Conservation (phyloP, 768 basidiomycete species). For the Psilocybe sp. region DNA sequence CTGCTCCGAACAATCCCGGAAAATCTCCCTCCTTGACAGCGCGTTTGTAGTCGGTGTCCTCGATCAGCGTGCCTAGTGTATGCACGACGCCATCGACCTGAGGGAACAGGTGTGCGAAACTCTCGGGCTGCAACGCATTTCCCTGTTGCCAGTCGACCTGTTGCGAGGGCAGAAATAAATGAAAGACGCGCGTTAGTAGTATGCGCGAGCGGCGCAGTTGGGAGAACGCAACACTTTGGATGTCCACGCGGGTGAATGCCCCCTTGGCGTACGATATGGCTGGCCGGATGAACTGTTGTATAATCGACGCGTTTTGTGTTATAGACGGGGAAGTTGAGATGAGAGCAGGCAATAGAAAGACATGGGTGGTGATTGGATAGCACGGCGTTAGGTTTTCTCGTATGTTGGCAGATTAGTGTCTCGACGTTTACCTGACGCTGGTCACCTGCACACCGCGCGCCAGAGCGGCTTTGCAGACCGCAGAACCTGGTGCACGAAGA, state of each 20-base stretch:
- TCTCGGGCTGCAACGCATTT: constrained; percentile 74
- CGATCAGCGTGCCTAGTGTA: constrained; percentile 88
- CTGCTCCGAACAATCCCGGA: constrained; percentile 43
- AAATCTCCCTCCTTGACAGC: constrained; percentile 61
- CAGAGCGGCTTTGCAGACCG: constrained; percentile 87
- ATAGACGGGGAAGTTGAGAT: background rate
- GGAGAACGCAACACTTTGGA: constrained; percentile 49
- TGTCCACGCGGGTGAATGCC: constrained; percentile 87
- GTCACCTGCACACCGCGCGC: constrained; percentile 82
- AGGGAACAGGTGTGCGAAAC: constrained; percentile 68
- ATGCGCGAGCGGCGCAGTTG: constrained; percentile 5
- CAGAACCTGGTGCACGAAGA: constrained; percentile 63
- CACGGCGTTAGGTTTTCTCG: too few species aligned
- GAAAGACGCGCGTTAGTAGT: constrained; percentile 5
- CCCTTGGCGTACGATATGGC: constrained; percentile 86
- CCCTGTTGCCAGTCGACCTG: constrained; percentile 89
- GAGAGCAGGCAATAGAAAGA: background rate
- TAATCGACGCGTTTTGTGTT: background rate
- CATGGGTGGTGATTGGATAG: too few species aligned
- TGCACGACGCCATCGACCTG: constrained; percentile 81
- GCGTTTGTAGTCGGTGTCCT: constrained; percentile 77
- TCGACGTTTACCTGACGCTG: constrained; percentile 68
- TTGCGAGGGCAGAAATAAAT: background rate
- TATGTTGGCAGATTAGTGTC: too few species aligned
- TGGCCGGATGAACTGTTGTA: constrained; percentile 73